phyloP scores from a whole-genome alignment of 2,329 filamentous ascomycete genomes.

The Xylariomycetidae sp. region DNA sequence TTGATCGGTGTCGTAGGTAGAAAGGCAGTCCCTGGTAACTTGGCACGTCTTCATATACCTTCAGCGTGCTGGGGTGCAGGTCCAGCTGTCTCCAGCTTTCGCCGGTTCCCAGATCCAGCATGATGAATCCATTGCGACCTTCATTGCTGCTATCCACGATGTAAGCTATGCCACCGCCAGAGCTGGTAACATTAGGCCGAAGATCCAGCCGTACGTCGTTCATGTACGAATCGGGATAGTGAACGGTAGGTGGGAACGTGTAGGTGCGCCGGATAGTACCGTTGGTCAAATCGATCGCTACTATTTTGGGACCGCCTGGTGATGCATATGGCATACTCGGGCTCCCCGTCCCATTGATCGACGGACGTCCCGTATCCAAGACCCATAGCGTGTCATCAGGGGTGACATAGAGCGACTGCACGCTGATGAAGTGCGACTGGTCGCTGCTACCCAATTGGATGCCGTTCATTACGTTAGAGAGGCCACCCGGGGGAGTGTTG shows the following conservation, averaged over 20 bases:
- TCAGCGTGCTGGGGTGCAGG: conserved; percentile 24
- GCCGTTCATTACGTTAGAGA: conserved; percentile 30
- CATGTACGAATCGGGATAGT: conserved; percentile 41
- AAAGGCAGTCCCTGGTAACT: conserved; percentile 30
- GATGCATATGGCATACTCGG: conserved; percentile 38
- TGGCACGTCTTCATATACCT: conserved; percentile 24
- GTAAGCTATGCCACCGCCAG: conserved; percentile 37
- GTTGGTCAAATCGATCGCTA: conserved; percentile 36
- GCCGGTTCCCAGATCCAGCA: conserved; percentile 37
- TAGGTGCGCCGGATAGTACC: conserved; percentile 33
- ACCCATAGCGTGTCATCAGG: conserved; percentile 41
- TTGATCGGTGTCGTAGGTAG: conserved; percentile 20
- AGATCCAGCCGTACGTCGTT: conserved; percentile 44
- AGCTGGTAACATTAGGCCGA: conserved; percentile 31
- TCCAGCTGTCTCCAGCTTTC: conserved; percentile 35
- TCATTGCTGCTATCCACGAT: conserved; percentile 41
- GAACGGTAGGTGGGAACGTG: conserved; percentile 36
- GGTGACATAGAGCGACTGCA: conserved; percentile 41
- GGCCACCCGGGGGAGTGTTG: conserved; percentile 25
- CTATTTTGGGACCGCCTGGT: conserved; percentile 39
- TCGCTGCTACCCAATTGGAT: conserved; percentile 41
- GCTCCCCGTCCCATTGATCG: conserved; percentile 31
- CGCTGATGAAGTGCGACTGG: conserved; percentile 33
- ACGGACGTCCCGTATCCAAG: conserved; percentile 39
- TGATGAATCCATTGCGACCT: conserved; percentile 41